Base-by-base conservation (phyloP, 139 green algal genomes). In the Coccomyxa sp. region DNA sequence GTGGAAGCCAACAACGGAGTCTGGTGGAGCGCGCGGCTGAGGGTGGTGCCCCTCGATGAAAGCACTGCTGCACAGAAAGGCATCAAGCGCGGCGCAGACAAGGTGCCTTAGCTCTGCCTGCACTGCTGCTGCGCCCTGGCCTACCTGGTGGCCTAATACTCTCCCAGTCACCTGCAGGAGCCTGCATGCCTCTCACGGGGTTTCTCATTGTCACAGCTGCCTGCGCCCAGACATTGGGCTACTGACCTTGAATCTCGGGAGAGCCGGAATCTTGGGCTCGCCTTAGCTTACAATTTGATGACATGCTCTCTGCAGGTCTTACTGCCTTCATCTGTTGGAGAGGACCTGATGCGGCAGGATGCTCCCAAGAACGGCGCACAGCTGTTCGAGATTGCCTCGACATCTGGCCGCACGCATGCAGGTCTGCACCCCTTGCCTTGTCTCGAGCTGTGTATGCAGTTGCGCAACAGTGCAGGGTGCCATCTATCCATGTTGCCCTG, bases 291-390 rank as follows among this genome's bases (percentile, higher is more conserved):
- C 75, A 73, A 22, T 16, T 37, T 27, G 40, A 54, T 16, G 6
- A 7, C 38, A 8, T 7, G 24, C 39, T 55, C 18, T 9, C 6
- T 75, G 70, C 86, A 90, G 86, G 68, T 91, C 10, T 33, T 90
- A 64, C 90, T 97, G 38, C 93, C 93, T 7, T 55, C 88, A 2
- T 93, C 88, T 7, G 82, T 86, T 0, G 87, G 91, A 0, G 34
- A 76, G 0, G 50, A 39, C 0, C 84, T 97, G 31, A 90, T 95
- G 84, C n/a, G 34, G 0, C 93, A 96, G 70, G 87, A 91, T 29
- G 91, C 92, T 16, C 78, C 68, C 31, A 90, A 89, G 40, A 95
- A 95, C 75, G 93, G 93, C 0, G 82, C 89, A 72, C 87, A 94
- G 85, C 82, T 93, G 37, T 97, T 97, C 79, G 79, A 93, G 41